Evolutionary conservation across 2,329 filamentous ascomycete species (phyloP), one percentile per base, ranked within the genome.

Genomic region (Phyllosticta capitalensis): DNA sequence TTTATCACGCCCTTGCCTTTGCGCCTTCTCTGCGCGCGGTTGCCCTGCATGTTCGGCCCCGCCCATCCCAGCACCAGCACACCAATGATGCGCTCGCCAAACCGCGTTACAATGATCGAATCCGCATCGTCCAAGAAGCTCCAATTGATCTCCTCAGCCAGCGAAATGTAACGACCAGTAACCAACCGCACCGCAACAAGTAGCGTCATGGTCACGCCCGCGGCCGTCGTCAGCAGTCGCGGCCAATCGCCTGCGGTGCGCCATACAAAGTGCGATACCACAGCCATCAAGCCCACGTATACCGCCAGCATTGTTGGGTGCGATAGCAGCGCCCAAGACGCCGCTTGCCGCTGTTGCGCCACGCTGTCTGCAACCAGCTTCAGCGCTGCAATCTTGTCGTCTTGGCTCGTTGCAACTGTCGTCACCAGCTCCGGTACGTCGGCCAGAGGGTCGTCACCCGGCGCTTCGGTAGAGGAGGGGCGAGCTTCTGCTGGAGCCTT

Each of bases 281-380:
- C 58, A 5, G 70, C 73, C 20, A 77, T 63, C 5, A 76, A 53
- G 5, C 73, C 67, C 19, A 78, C 65, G 30, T 76, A 61, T 14
- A 22, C 59, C 21, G 54, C 59, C 28, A 57, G 22, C 0, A 67
- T 68, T 5, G 75, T 66, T n/a, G 10, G 72, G 71, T 61, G 72
- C 68, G 63, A 69, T 59, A 74, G 67, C 54, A 94, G 76, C 63
- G 82, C 76, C 58, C 77, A 75, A 50, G 84, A 82, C 20, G 88
- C 84, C 9, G 81, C 75, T 69, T 90, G 86, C 63, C 87, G 84
- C 77, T 94, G 90, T 74, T 95, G 87, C 38, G 89, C 88, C 55
- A 95, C 83, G 61, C 86, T 90, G 73, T 92, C 89, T 62, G 90
- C 87, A 48, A 95, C 80, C 20, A 95, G 82, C 63, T 82, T 82